These are phyloP conservation scores for Silene noctiflora DNA, from an alignment of 179 eudicot species.

Conservation along the genomic window DNA sequence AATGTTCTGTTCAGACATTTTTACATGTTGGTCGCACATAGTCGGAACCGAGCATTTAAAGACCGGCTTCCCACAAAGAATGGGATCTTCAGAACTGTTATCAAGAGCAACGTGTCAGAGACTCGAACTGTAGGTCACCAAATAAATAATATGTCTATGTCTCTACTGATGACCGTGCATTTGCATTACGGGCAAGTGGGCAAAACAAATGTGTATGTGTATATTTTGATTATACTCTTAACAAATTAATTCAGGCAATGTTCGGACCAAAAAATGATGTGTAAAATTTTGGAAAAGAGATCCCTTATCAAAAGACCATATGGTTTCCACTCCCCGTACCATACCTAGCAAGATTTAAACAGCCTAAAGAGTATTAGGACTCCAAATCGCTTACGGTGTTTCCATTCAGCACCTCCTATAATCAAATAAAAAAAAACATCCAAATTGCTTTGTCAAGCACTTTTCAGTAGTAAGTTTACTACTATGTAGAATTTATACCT, in stretches of 20 bases:
- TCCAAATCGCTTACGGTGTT: not conserved
- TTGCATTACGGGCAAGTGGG: not conserved
- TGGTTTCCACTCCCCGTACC: no score
- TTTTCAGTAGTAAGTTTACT: not conserved
- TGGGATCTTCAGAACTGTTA: constrained; percentile 38
- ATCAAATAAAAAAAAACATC: not conserved
- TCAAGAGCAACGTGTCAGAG: constrained; percentile 5
- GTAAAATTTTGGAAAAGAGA: no score
- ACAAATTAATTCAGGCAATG: no score
- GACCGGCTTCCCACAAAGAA: constrained; percentile 53
- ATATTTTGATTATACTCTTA: not conserved
- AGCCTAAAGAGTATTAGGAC: not conserved
- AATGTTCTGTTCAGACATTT: constrained; percentile 36
- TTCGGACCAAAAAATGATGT: no score
- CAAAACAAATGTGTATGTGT: not conserved
- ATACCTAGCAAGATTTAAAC: no score
- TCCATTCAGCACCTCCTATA: not conserved
- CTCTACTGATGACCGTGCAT: not conserved
- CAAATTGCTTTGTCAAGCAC: not conserved
- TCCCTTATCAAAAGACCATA: no score
- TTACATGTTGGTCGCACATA: constrained; percentile 42
- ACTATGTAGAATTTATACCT: no score
- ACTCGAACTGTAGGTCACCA: not conserved
- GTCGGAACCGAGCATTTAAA: constrained; percentile 48
- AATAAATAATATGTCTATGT: not conserved